phyloP scores from a whole-genome alignment of 2,329 filamentous ascomycete species.

The Rhinocladiella similis region DNA sequence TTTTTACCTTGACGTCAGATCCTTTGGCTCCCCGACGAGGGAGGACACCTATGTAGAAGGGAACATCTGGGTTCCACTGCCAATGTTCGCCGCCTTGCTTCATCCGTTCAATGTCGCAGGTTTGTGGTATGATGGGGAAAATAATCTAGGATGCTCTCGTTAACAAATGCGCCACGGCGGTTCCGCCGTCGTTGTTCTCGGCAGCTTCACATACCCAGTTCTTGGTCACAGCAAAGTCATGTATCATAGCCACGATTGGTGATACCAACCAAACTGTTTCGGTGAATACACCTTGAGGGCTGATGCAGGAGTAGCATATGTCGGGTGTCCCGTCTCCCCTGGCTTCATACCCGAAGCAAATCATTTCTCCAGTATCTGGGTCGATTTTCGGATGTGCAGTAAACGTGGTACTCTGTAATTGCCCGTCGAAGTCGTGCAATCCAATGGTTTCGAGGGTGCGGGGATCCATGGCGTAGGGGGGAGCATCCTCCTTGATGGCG shows the following conservation, averaged over 20 bases:
- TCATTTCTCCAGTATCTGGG: slow-evolving; percentile 51
- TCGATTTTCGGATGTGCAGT: slow-evolving; percentile 56
- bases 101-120: slow-evolving; percentile 39
- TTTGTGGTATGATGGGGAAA: slow-evolving; percentile 39
- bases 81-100: slow-evolving; percentile 43
- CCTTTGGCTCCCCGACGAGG: slow-evolving; percentile 20
- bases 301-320: slow-evolving; percentile 38
- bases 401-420: slow-evolving; percentile 48
- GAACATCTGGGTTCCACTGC: slow-evolving; percentile 38
- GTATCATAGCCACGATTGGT: slow-evolving; percentile 42
- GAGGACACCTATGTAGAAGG: slow-evolving; percentile 33
- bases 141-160: slow-evolving; percentile 16
- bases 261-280: slow-evolving; percentile 38
- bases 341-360: slow-evolving; percentile 52
- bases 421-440: slow-evolving; percentile 51
- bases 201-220: slow-evolving; percentile 36
- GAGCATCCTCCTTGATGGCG: slow-evolving; percentile 50
- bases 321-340: slow-evolving; percentile 43
- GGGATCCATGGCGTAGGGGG: slow-evolving; percentile 51
- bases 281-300: slow-evolving; percentile 32
- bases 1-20: slow-evolving; percentile 35
- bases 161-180: too few relatives aligned
- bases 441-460: slow-evolving; percentile 53
- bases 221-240: slow-evolving; percentile 44
- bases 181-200: too few relatives aligned